These are phyloP conservation scores for Epichloe festucae DNA, from an alignment of 2,329 filamentous ascomycete species.

Conservation along the genomic window DNA sequence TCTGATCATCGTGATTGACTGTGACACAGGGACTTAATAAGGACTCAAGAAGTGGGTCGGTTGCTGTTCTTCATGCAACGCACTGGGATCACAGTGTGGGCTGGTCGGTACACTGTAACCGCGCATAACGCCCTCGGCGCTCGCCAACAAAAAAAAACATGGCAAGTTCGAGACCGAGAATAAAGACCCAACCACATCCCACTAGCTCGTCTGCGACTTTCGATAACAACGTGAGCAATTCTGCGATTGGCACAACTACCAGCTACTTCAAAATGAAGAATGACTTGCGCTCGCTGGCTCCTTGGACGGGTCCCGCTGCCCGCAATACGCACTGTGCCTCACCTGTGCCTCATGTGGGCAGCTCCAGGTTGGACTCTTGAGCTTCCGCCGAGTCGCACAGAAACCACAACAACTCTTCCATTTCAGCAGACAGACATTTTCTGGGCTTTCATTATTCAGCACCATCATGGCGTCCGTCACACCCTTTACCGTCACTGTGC, in stretches of 20 bases:
- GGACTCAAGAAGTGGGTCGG: not conserved
- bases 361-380: not conserved
- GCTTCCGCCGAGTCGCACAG: not conserved
- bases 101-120: not conserved
- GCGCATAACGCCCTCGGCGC: no score
- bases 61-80: not conserved
- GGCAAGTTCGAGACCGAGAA: no score
- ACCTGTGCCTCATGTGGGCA: not conserved
- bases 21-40: no score
- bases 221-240: no score
- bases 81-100: not conserved
- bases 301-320: no score
- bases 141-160: no score
- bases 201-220: no score
- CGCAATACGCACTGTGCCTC: not conserved
- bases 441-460: not conserved
- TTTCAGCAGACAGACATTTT: not conserved
- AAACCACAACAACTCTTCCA: not conserved
- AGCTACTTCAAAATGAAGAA: no score
- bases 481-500: constrained; percentile 31
- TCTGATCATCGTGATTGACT: no score
- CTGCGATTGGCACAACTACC: no score
- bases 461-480: constrained; percentile 14
- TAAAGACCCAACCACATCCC: no score
- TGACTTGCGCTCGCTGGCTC: no score